Evolutionary conservation across 2,329 filamentous ascomycete genomes (phyloP), one percentile per base, ranked within the genome.

Genomic region (Fusarium irregulare): DNA sequence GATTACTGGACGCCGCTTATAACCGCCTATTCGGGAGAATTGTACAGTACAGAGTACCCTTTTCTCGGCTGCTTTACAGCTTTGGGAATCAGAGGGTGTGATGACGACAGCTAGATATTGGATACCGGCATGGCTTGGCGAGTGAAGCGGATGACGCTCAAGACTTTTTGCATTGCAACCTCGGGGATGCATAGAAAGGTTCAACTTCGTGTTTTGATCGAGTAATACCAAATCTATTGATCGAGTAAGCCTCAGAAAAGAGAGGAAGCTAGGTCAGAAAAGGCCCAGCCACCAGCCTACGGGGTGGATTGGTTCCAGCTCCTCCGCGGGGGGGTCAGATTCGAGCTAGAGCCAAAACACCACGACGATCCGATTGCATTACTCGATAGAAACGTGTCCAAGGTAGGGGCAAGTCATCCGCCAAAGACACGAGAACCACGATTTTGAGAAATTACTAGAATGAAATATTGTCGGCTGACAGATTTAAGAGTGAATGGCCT

Each of bases 381-480:
- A 60, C 68, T 70, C 68, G 68, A 70, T 68, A 25, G 60, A 70
- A 71, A 57, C 59, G 34, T 49, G 32, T 42, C 18, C 23, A 27
- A 42, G 34, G 23, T 20, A 25, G n/a, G 28, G n/a, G 16, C 37
- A 41, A 42, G 67, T 66, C 63, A 66, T 66, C 12, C 37, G 44
- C n/a, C 48, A 23, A 44, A 6, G 47, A 47, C 61, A 66, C 47
- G 56, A 55, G 47, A 66, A 60, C n/a, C 11, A 40, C 12, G 12
- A 42, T 18, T 14, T 3, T 28, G 20, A 18, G 25, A 8, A 44
- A 20, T 7, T 32, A 4, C 7, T 59, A 11, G 16, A n/a, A n/a
- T 16, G 8, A 9, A 23, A 54, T 12, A 16, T 41, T 18, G 28
- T 48, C 46, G 32, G 54, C 40, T 68, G 62, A 67, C 62, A 20